Base-by-base conservation (phyloP, 2,329 filamentous ascomycete genomes). In the Penicillium aurantiogriseum region DNA sequence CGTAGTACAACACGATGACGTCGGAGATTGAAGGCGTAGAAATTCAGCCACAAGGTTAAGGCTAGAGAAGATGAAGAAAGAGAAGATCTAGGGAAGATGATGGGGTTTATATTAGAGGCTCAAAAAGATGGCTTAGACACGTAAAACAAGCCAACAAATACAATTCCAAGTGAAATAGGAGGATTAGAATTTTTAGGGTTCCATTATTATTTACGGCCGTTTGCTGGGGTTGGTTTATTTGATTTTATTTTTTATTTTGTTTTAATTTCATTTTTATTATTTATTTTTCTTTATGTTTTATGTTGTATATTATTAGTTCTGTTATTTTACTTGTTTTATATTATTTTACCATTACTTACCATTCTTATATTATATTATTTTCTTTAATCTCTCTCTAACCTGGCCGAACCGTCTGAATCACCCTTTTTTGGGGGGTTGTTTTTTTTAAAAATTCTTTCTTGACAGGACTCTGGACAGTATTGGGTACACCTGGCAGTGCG, bases 91-190 rank as follows among this genome's bases (percentile, higher is more conserved):
- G 62, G 57, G 60, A 62, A 54, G 31, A 56, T 52, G 47, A 46
- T 52, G 39, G 44, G 58, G 58, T 65, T 68, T 68, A 67, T 66
- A 67, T 65, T 54, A 67, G 63, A 65, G 60, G 58, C 58, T 61
- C 57, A 61, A 60, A 60, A 63, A 62, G 57, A 62, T 59, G 61
- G 59, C 59, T 62, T 59, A 61, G 54, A 57, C 59, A 52, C 43
- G 51, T 53, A 33, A 56, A 56, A 51, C 52, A 40, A n/a, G 11
- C 31, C 15, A 40, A 47, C 43, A 38, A 50, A 29, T 25, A 4
- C 11, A 45, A 47, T 47, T 44, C 35, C 8, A 36, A 59, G 53
- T 49, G n/a, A 43, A 66, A 64, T 60, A 55, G 42, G 56, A 63
- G 54, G 45, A 59, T 53, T 61, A 58, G 57, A 57, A 60, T 51